Evolutionary conservation across 129 eudicot species (phyloP), one percentile per base, ranked within the genome.

Genomic region (Flaveria bidentis): DNA sequence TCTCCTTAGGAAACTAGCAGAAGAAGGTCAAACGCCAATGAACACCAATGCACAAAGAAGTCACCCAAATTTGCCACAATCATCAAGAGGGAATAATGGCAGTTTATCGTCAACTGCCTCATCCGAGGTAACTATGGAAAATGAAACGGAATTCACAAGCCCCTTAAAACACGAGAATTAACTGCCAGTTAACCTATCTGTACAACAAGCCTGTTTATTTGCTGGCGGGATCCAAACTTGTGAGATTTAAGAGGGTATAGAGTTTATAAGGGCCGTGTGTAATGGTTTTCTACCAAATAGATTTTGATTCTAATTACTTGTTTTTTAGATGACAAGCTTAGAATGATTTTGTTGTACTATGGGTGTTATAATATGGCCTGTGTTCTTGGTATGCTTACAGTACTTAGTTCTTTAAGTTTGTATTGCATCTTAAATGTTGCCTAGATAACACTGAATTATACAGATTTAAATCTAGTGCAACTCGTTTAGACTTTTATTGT

Each of bases 1-100:
- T 76, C 91, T 95, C 75, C 97, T 95, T 23, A 86, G 85, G 67
- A 89, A 84, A 86, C 81, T 95, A 69, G 99, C 99, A 2, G 99
- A 91, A 71, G 80, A 91, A 80, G 99, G 99, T 61, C 91, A 91
- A 73, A 69, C 49, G 18, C 90, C 86, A 3, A 79, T 81, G 25
- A 68, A 81, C 61, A 39, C 74, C 2, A 83, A 80, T 41, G 69
- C 86, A 62, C 89, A 87, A 80, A 81, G 83, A 36, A 87, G 91
- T 50, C 79, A 84, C 14, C 72, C 96, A 14, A 85, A 84, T 65
- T 83, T 85, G 11, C 75, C 92, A 0, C 74, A 62, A 74, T 71
- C 87, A 17, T 67, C 96, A 53, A 77, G 67, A 41, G 78, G 46
- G 41, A 82, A 80, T 73, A 62, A 78, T 23, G 69, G 87, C 36